Percentiles rank a stretch among this genome's conserved stretches.
These are phyloP conservation scores for Colletotrichum somersetense DNA, from an alignment of 2,329 filamentous ascomycete genomes.

Conservation along the genomic window DNA sequence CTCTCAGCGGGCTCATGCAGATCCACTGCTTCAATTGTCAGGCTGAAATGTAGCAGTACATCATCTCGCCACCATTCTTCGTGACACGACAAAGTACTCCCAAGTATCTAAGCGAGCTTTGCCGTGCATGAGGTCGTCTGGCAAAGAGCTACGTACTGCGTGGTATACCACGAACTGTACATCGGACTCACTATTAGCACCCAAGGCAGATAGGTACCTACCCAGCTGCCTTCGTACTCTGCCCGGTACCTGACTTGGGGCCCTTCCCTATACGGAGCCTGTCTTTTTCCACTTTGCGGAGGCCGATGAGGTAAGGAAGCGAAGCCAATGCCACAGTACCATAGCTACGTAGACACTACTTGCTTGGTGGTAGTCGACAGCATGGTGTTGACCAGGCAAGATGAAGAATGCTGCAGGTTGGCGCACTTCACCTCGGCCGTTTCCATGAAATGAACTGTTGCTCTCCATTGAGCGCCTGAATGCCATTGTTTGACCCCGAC, in stretches of 20 bases:
- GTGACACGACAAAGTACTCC: slow-evolving; percentile 4
- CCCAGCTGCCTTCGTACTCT: slow-evolving; percentile 4
- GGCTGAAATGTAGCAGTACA: slow-evolving; percentile 29
- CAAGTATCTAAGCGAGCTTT: slow-evolving; percentile 5
- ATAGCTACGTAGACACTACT: background rate
- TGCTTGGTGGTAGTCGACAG: background rate
- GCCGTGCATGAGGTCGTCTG: background rate
- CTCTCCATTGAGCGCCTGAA: slow-evolving; percentile 21
- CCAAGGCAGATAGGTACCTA: too few species aligned
- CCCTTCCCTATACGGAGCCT: background rate
- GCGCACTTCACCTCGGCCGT: background rate
- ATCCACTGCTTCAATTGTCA: slow-evolving; percentile 36
- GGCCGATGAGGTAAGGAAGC: slow-evolving; percentile 35
- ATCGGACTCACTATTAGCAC: too few species aligned
- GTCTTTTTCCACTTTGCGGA: background rate
- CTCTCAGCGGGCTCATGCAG: slow-evolving; percentile 28
- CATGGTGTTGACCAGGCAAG: background rate
- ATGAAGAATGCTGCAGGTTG: slow-evolving; percentile 32
- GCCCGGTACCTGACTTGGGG: slow-evolving; percentile 21
- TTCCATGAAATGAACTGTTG: slow-evolving; percentile 7
- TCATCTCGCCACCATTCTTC: background rate
- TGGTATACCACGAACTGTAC: background rate
- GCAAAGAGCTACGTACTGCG: background rate
- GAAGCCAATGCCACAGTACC: background rate
- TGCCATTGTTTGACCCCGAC: slow-evolving; percentile 7